Evolutionary conservation across 2,329 filamentous ascomycete genomes (phyloP).

Genomic region (Diaporthe australafricana): DNA sequence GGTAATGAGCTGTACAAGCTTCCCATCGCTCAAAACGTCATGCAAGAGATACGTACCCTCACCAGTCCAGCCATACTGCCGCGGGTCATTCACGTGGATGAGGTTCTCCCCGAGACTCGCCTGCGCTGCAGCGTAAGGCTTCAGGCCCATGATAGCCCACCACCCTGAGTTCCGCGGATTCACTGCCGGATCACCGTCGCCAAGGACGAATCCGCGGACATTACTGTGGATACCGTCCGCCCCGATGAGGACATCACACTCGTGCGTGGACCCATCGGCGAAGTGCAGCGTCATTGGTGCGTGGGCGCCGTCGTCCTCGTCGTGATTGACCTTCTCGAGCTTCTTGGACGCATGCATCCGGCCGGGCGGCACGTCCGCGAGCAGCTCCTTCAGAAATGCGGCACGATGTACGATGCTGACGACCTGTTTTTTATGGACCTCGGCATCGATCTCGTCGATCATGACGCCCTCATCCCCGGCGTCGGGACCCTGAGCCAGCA

Average conservation of each 20-base stretch:
- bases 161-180: slow-evolving; percentile 38
- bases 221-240: slow-evolving; percentile 53
- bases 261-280: slow-evolving; percentile 40
- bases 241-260: slow-evolving; percentile 51
- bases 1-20: slow-evolving; percentile 39
- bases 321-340: slow-evolving; percentile 34
- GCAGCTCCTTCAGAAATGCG: slow-evolving; percentile 38
- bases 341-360: slow-evolving; percentile 43
- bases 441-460: neutral
- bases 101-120: slow-evolving; percentile 37
- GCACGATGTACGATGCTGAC: slow-evolving; percentile 40
- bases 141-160: slow-evolving; percentile 42
- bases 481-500: slow-evolving; percentile 10
- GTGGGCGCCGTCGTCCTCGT: neutral
- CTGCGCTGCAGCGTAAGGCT: slow-evolving; percentile 38
- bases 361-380: slow-evolving; percentile 36
- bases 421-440: slow-evolving; percentile 25
- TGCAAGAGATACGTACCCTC: slow-evolving; percentile 37
- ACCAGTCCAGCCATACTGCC: slow-evolving; percentile 42
- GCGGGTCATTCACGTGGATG: slow-evolving; percentile 39
- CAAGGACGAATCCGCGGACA: slow-evolving; percentile 49
- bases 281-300: slow-evolving; percentile 40
- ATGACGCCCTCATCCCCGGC: neutral
- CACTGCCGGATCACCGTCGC: slow-evolving; percentile 41
- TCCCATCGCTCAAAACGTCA: slow-evolving; percentile 27